A percentile compares a stretch with the other conserved stretches of the same genome.
Evolutionary conservation across 805 yeast genomes (phyloP).

Genomic region (Kuraishia hungarica): DNA sequence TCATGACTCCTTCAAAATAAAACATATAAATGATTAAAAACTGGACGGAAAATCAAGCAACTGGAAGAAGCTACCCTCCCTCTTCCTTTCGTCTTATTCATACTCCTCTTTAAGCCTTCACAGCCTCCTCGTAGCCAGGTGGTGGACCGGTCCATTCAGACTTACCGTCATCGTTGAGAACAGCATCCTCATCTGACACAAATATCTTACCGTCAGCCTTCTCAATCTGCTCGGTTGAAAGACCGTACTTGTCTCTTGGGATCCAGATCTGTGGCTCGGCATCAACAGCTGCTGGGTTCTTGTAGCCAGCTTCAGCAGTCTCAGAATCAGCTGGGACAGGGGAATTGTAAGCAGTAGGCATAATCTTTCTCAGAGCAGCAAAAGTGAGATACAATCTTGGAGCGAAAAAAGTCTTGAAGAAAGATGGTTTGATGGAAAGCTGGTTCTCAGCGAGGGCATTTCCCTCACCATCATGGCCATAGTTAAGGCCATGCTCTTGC

Average conservation of each 20-base stretch:
- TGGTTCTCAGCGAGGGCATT: neutral
- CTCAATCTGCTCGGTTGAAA: conserved; percentile 49
- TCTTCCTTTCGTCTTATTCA: too few relatives aligned
- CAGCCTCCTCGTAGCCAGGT: conserved; percentile 53
- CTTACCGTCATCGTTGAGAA: conserved; percentile 48
- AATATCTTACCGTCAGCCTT: conserved; percentile 47
- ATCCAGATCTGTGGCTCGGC: conserved; percentile 63
- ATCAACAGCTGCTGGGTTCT: conserved; percentile 49
- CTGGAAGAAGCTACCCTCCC: neutral
- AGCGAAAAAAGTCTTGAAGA: conserved; percentile 27
- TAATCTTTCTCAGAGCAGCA: conserved; percentile 26
- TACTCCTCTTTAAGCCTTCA: conserved; percentile 14
- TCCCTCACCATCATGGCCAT: neutral
- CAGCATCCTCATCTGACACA: conserved; percentile 50
- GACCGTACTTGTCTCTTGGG: conserved; percentile 59
- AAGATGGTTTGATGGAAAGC: neutral
- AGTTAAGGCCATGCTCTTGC: neutral
- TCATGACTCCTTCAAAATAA: neutral
- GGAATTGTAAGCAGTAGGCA: conserved; percentile 27
- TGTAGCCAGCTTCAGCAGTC: conserved; percentile 33
- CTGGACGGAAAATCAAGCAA: neutral
- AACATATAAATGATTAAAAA: neutral
- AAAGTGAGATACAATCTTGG: conserved; percentile 34
- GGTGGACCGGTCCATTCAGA: conserved; percentile 54
- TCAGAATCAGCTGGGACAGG: conserved; percentile 25